Base-by-base conservation (phyloP, 306 rosid genomes). In the Cyamopsis tetragonoloba region DNA sequence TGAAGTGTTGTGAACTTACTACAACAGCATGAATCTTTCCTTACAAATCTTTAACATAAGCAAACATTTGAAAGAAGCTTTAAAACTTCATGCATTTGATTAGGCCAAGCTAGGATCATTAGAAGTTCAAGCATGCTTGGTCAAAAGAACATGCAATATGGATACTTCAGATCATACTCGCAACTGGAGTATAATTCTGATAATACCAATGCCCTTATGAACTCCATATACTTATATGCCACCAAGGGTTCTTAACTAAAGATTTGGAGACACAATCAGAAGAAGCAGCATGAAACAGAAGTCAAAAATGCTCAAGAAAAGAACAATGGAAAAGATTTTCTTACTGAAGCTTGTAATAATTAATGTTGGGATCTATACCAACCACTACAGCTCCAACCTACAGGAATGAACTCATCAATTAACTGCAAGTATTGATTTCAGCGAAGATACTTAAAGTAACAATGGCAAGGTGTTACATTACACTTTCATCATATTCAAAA, bases 361-460 rank as follows among this genome's bases (percentile, higher is more conserved):
- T 93, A 15, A 93, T 84, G 76, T 75, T 56, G 41, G 77, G 97
- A 79, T 89, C 98, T 70, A 89, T 12, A 64, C 98, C 98, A 68
- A 93, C 98, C 78, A 93, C 90, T 4, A 93, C 98, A 67, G 98
- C 98, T 77, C 97, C 98, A 75, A 93, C 97, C 97, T 93, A 91
- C 63, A 56, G 73, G 67, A 2, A 62, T 35, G 77, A 79, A 72
- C 60, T 49, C 37, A 3, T 56, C 62, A 76, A 28, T 76, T 66
- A 75, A 77, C 37, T 17, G 34, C 32, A 47, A 22, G 78, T 66
- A 44, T 53, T 38, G 60, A 60, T 27, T 62, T 27, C 37, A 61
- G 67, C 11, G 28, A 72, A 74, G 73, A 70, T 58, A 55, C 48
- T 37, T 14, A 49, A 53, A 77, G 44, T 56, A 69, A 75, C 60